These are phyloP conservation scores for Pleurozium schreberi DNA, from an alignment of 225 moss, liverwort and hornwort genomes.

Conservation along the genomic window DNA sequence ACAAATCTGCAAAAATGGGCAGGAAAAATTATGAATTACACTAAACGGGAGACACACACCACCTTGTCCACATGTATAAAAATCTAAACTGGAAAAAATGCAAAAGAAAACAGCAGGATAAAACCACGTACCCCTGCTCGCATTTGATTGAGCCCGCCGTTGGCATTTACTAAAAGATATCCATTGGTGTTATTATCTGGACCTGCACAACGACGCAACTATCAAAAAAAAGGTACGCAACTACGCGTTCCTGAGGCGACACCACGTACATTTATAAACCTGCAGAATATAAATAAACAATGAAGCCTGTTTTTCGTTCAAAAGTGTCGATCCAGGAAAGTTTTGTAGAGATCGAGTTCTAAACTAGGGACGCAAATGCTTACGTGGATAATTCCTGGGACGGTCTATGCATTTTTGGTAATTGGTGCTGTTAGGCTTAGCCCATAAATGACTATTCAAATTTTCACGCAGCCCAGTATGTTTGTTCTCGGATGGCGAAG, in stretches of 20 bases:
- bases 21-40: neutral
- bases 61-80: neutral
- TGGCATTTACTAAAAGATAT: conserved; percentile 79
- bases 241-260: neutral
- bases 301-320: neutral
- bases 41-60: neutral
- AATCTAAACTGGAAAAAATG: neutral
- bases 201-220: neutral
- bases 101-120: neutral
- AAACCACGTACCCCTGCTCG: conserved; percentile 64
- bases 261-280: neutral
- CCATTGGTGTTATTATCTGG: conserved; percentile 47
- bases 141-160: conserved; percentile 95
- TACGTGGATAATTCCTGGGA: conserved; percentile 37
- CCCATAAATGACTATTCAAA: conserved; percentile 22
- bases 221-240: neutral
- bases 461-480: neutral
- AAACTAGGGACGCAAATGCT: neutral
- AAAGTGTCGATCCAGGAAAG: neutral
- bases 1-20: conserved; percentile 55
- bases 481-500: neutral
- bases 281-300: no score
- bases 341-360: neutral
- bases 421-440: conserved; percentile 52
- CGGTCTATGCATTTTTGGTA: conserved; percentile 66